A percentile compares a stretch with the other conserved stretches of the same genome.
Conservation (phyloP, 768 basidiomycete species). For the Brasilioporus rufonigricans region DNA sequence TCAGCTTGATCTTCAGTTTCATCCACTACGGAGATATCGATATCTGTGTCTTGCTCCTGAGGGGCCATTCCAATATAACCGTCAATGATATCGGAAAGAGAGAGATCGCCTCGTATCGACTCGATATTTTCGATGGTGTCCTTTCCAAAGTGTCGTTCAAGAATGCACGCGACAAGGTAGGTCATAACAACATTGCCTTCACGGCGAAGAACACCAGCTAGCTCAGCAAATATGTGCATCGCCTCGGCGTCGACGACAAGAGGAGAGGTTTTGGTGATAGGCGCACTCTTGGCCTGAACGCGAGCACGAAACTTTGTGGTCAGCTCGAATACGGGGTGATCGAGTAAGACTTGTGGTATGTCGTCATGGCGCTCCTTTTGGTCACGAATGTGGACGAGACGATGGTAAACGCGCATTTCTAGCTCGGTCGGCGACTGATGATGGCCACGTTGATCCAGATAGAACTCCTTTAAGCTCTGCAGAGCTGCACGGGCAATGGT, state of each 20-base stretch:
- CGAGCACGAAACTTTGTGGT: conserved; percentile 78
- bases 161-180: conserved; percentile 85
- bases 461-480: conserved; percentile 90
- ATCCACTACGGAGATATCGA: conserved; percentile 23
- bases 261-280: conserved; percentile 65
- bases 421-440: conserved; percentile 82
- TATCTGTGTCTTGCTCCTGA: conserved; percentile 26
- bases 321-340: conserved; percentile 75
- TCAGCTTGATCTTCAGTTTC: conserved; percentile 21
- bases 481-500: conserved; percentile 55
- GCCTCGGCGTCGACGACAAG: conserved; percentile 61
- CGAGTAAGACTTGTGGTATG: conserved; percentile 64
- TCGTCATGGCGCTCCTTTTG: conserved; percentile 73
- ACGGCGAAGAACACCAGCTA: conserved; percentile 60
- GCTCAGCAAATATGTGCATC: conserved; percentile 62
- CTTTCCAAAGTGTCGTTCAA: conserved; percentile 82
- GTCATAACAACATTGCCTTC: conserved; percentile 70
- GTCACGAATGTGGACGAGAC: conserved; percentile 88
- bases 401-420: conserved; percentile 95
- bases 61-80: conserved; percentile 40
- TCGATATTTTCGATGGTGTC: conserved; percentile 79
- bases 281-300: conserved; percentile 77
- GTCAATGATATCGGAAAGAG: conserved; percentile 66
- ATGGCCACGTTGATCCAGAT: conserved; percentile 71
- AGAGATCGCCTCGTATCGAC: conserved; percentile 53